Base-by-base conservation (phyloP, 139 green algal species). In the Pseudopediastrum boryanum region DNA sequence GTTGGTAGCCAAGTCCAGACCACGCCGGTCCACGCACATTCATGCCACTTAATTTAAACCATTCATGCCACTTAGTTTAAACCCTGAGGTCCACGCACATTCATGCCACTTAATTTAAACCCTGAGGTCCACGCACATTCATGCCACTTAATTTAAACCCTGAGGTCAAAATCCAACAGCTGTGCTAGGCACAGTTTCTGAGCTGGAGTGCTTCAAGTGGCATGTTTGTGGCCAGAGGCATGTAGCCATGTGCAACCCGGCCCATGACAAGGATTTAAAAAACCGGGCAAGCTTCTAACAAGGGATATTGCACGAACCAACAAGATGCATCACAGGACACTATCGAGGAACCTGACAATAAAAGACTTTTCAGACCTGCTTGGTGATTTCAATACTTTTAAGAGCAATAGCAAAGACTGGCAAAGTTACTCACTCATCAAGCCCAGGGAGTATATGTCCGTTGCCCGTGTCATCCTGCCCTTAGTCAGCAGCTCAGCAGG, bases 381-480 rank as follows among this genome's bases (percentile, higher is more conserved):
- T 75, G 33, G 29, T 5, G 16, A 7, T 1, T 44, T 69, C 2
- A 4, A 62, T 62, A 39, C 10, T n/a, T 10, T 56, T 43, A 2
- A 23, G 36, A 23, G 33, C 36, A 19, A 12, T 63, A 0, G 29
- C 41, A 33, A 29, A 35, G 23, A 42, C 2, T 69, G 48, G 63
- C 9, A 10, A 27, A 33, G 6, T 19, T 62, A 83, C 67, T 65
- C 67, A 86, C 68, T 77, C 50, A 88, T 70, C 29, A 89, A 63
- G 62, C 78, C 81, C 62, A 87, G 86, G 19, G 83, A 85, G 66
- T 88, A 90, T 23, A 90, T 79, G 62, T 90, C 85, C 16, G 67
- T 72, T 10, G 79, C 65, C 13, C 51, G 31, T 0, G 80, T 81
- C 71, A 88, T 63, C 29, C 71, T 65, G 25, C 83, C 86, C 12